Evolutionary conservation across 2,329 filamentous ascomycete genomes (phyloP).

Genomic region (Elsinoe perseae): DNA sequence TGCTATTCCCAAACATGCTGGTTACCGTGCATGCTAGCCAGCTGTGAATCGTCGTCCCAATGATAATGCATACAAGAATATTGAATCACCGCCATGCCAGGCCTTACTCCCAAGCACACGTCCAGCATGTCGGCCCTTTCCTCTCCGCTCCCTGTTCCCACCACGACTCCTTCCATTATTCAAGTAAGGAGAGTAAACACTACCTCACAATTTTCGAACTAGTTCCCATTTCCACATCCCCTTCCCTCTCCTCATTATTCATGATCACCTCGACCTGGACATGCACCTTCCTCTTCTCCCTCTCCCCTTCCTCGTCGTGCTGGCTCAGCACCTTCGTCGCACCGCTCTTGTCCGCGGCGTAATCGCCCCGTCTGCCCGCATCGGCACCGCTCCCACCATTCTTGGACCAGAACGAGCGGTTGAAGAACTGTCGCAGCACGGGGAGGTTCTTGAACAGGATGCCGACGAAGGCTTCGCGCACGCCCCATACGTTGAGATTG

Average conservation of each 20-base stretch:
- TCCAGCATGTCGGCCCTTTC: background rate
- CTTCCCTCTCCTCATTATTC: background rate
- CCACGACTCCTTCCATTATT: background rate
- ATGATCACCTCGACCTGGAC: constrained; percentile 5
- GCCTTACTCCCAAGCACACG: too few species aligned
- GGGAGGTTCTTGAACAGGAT: constrained; percentile 31
- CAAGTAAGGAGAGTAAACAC: too few species aligned
- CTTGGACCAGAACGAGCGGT: constrained; percentile 24
- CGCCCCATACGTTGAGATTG: constrained; percentile 32
- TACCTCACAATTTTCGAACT: background rate
- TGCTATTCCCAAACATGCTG: too few species aligned
- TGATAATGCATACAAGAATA: too few species aligned
- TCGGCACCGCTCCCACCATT: background rate
- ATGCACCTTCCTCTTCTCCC: constrained; percentile 6
- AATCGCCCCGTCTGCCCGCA: background rate
- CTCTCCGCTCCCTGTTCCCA: background rate
- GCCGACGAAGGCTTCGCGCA: constrained; percentile 30
- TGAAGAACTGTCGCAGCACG: constrained; percentile 27
- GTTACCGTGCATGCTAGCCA: too few species aligned
- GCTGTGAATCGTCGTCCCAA: too few species aligned
- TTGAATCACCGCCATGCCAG: too few species aligned
- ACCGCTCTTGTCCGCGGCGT: background rate
- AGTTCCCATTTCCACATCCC: constrained; percentile 3
- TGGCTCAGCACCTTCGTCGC: background rate
- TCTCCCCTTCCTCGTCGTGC: background rate